Conservation (phyloP, 805 yeast species). For the Candida rishiriensis region DNA sequence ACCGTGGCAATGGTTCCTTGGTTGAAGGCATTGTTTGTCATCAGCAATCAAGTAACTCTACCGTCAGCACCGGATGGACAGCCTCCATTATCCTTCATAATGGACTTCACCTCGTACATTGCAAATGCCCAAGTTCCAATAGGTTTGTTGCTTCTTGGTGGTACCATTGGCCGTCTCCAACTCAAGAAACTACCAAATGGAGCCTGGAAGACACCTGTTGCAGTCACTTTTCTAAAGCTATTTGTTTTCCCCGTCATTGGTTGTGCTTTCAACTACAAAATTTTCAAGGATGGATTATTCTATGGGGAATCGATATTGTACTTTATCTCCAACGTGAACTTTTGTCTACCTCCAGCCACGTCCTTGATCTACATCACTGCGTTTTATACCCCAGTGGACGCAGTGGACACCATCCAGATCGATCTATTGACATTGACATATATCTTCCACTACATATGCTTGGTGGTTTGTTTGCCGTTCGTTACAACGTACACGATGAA, state of each 20-base stretch:
- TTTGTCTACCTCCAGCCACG: conserved; percentile 85
- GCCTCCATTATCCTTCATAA: conserved; percentile 80
- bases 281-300: conserved; percentile 61
- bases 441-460: conserved; percentile 65
- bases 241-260: conserved; percentile 79
- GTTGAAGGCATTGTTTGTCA: conserved; percentile 64
- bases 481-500: conserved; percentile 65
- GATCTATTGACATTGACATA: conserved; percentile 78
- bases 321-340: conserved; percentile 69
- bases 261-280: conserved; percentile 56
- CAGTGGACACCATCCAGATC: conserved; percentile 58
- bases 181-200: conserved; percentile 60
- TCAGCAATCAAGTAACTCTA: conserved; percentile 42
- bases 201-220: conserved; percentile 61
- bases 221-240: conserved; percentile 54
- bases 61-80: conserved; percentile 77
- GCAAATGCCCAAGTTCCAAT: conserved; percentile 88
- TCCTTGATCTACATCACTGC: conserved; percentile 86
- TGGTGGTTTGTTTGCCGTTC: conserved; percentile 70
- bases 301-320: conserved; percentile 55
- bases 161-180: conserved; percentile 75
- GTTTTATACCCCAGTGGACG: conserved; percentile 66
- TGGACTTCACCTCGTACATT: conserved; percentile 75
- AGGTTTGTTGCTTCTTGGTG: conserved; percentile 80
- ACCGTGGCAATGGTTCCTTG: conserved; percentile 84